Base-by-base conservation (phyloP, 148 eudicot species). In the Amaranthus hypochondriacus region DNA sequence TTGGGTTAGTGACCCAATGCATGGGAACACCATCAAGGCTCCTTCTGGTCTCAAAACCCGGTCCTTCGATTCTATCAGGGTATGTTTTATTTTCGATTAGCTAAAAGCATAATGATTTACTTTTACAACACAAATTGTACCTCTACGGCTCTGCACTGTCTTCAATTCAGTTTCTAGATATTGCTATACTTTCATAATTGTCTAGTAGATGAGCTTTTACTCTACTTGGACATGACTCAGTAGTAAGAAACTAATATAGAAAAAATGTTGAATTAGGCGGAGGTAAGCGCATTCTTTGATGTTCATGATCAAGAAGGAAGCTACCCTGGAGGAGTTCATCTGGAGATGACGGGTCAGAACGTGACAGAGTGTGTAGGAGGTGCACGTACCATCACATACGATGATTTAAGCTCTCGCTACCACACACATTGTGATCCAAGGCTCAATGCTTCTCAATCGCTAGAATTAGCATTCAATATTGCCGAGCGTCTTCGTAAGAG, bases 271-370 rank as follows among this genome's bases (percentile, higher is more conserved):
- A 9, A 49, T 18, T 0, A 88, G 92, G 89, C 88, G 10, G 96
- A 90, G 81, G 77, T 89, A 66, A 83, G 83, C 70, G 91, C 96
- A 50, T 90, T 90, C 83, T 90, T 85, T 78, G 92, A 90, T 65
- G 90, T 90, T 49, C 96, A 90, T 62, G 90, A 88, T 78, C 92
- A 90, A 84, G 96, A 90, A 85, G 96, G 96, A 75, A 90, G 96
- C 84, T 90, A 90, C 58, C 88, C 96, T 0, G 96, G 96, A 66
- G 96, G 96, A 46, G 85, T 90, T 59, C 96, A 90, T 84, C 83
- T 90, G n/a, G 96, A 90, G 78, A 90, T 90, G 96, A 90, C 96
- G 0, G 96, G 96, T 51, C 90, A 88, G 75, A 86, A 90, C 73
- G 96, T 90, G 69, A 90, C 96, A 2, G 96, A 90, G 60, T 90